Conservation (phyloP, 495 filamentous ascomycete species). For the Penicillium lagena region DNA sequence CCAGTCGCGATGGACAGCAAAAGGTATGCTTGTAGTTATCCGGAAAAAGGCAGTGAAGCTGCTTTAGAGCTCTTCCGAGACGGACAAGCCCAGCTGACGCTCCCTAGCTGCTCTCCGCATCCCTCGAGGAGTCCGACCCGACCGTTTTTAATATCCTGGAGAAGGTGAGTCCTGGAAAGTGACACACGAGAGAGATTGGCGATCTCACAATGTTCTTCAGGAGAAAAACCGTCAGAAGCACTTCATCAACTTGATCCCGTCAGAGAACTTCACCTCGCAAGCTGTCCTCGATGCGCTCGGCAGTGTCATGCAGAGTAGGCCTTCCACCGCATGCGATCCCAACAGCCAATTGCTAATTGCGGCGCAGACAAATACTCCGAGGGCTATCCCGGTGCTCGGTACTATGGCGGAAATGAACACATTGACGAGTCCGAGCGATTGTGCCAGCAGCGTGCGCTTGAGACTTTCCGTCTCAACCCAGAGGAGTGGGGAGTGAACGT, state of each 20-base stretch:
- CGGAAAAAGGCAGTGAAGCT: no score
- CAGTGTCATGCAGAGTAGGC: constrained; percentile 95
- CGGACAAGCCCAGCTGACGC: no score
- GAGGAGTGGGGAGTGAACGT: constrained; percentile 98
- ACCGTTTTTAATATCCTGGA: constrained; percentile 80
- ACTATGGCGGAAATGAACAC: constrained; percentile 95
- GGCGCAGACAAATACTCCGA: constrained; percentile 94
- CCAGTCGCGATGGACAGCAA: constrained; percentile 36
- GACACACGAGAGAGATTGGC: no score
- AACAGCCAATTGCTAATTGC: constrained; percentile 1
- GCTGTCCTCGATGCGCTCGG: constrained; percentile 93
- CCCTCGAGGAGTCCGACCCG: constrained; percentile 81
- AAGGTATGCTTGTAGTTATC: constrained; percentile 15
- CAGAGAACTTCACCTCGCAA: constrained; percentile 98
- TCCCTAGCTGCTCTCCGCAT: constrained; percentile 66
- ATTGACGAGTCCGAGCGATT: constrained; percentile 87
- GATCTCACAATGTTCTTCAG: constrained; percentile 31
- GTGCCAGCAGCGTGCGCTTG: constrained; percentile 82
- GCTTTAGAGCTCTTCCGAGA: no score
- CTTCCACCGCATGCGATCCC: no score
- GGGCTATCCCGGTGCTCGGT: constrained; percentile 92
- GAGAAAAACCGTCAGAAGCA: constrained; percentile 94
- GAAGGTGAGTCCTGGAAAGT: constrained; percentile 51
- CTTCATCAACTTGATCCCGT: constrained; percentile 97
- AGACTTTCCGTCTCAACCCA: constrained; percentile 74